Evolutionary conservation across 371 early-diverging fungal species (phyloP).

Genomic region (Conidiobolus incongruus): DNA sequence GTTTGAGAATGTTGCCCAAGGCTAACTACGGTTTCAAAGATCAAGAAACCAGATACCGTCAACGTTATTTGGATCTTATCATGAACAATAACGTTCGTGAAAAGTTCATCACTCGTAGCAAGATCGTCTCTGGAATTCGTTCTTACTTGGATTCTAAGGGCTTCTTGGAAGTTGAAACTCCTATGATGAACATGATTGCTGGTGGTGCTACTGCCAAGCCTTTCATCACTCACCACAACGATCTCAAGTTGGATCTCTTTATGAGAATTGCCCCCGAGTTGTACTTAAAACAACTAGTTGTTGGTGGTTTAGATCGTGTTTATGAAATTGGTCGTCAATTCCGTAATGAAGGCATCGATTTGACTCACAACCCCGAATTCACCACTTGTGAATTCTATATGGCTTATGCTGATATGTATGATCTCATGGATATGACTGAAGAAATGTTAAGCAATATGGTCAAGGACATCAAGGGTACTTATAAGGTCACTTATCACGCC

Average conservation of each 20-base stretch:
- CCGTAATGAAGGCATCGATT: slow-evolving; percentile 98
- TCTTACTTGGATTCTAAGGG: slow-evolving; percentile 80
- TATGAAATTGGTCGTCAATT: slow-evolving; percentile 99
- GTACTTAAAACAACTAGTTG: slow-evolving; percentile 90
- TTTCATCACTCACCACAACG: slow-evolving; percentile 98
- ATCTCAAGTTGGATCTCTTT: slow-evolving; percentile 94
- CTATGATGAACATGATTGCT: slow-evolving; percentile 98
- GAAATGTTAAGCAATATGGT: slow-evolving; percentile 82
- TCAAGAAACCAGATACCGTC: slow-evolving; percentile 91
- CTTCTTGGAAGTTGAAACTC: slow-evolving; percentile 99
- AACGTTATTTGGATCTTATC: slow-evolving; percentile 97
- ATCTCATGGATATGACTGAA: slow-evolving; percentile 94
- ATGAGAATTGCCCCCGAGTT: slow-evolving; percentile 99
- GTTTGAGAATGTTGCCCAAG: slow-evolving; percentile 93
- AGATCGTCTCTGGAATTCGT: slow-evolving; percentile 85
- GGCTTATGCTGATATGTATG: slow-evolving; percentile 98
- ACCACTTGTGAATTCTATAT: slow-evolving; percentile 99
- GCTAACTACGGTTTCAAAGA: slow-evolving; percentile 93
- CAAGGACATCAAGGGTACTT: slow-evolving; percentile 45
- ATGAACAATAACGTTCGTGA: slow-evolving; percentile 92
- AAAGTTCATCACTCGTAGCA: slow-evolving; percentile 80
- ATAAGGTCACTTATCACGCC: slow-evolving; percentile 48
- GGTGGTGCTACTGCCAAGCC: slow-evolving; percentile 99
- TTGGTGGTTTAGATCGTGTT: slow-evolving; percentile 98
- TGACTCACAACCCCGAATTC: slow-evolving; percentile 99